Evolutionary conservation across 192 early-diverging fungal species (phyloP), one percentile per base, ranked within the genome.

Genomic region (Obelidium mucronatum): DNA sequence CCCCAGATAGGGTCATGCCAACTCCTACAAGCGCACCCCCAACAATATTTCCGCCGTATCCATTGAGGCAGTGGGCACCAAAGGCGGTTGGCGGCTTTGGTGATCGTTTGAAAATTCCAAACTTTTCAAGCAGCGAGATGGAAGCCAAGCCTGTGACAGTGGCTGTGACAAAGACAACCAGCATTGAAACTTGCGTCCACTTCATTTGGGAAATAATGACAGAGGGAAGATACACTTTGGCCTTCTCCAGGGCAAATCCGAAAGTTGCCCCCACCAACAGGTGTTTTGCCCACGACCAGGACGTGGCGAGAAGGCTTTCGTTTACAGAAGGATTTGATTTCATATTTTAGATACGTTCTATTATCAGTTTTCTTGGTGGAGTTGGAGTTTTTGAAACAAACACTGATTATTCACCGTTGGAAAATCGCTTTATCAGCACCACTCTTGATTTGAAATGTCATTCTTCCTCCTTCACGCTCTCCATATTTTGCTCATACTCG

Each of bases 171-270:
- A 82, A 82, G 66, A 82, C 80, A 35, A 78, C 28, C 48, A 76
- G 33, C 80, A 82, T 82, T 2, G 62, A 55, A 30, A 76, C 69
- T 35, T 77, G 19, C 0, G 36, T 67, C 64, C 82, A 40, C 8
- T 53, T 55, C 80, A 82, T 71, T 64, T 82, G 80, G 39, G 78
- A n/a, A 24, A 72, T 37, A 44, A 82, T 82, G 58, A 81, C 62
- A 19, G 31, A 58, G 17, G 80, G 80, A 6, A 77, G 52, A 52
- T 82, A 77, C 24, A 82, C 73, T 60, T 60, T 60, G 8, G 58
- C 6, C 58, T 60, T 60, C 26, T 60, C 58, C 58, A 60, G 11
- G 8, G 58, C 58, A 30, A 60, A 60, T 11, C 58, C 58, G 33
- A 60, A 60, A 30, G 26, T 6, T 11, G 26, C 58, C 8, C 58